These are phyloP conservation scores for Collybiopsis luxurians DNA, from an alignment of 768 basidiomycete species.

Conservation along the genomic window DNA sequence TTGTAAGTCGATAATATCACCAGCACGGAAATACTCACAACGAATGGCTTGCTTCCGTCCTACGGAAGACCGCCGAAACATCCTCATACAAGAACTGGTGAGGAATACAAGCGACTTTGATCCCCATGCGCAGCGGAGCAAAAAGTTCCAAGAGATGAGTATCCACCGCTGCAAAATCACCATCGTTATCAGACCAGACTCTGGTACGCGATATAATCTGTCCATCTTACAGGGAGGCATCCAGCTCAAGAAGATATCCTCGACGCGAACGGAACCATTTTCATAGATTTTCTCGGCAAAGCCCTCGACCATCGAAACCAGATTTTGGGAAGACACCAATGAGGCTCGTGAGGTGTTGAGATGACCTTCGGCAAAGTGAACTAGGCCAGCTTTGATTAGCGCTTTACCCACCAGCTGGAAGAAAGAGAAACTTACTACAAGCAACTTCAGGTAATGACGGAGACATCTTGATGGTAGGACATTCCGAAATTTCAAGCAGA, in stretches of 20 bases:
- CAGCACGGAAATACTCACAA: background rate
- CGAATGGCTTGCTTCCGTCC: background rate
- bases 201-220: no score
- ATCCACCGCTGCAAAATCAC: conserved; percentile 2
- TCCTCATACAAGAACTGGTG: background rate
- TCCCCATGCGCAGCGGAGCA: conserved; percentile 4
- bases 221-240: conserved; percentile 1
- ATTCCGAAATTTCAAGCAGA: background rate
- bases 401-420: background rate
- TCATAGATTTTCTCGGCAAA: background rate
- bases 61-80: background rate
- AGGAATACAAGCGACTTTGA: background rate
- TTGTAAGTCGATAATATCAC: background rate
- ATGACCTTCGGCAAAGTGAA: background rate
- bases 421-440: background rate
- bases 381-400: background rate
- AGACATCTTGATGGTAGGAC: background rate
- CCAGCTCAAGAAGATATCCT: background rate
- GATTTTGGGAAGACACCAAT: background rate
- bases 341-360: background rate
- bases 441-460: background rate
- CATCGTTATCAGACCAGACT: no score
- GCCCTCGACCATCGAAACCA: conserved; percentile 2
- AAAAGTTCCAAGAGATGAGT: background rate
- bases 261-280: background rate